These are phyloP conservation scores for Phytophthora litchii DNA, from an alignment of 352 stramenopile genomes.

Conservation along the genomic window DNA sequence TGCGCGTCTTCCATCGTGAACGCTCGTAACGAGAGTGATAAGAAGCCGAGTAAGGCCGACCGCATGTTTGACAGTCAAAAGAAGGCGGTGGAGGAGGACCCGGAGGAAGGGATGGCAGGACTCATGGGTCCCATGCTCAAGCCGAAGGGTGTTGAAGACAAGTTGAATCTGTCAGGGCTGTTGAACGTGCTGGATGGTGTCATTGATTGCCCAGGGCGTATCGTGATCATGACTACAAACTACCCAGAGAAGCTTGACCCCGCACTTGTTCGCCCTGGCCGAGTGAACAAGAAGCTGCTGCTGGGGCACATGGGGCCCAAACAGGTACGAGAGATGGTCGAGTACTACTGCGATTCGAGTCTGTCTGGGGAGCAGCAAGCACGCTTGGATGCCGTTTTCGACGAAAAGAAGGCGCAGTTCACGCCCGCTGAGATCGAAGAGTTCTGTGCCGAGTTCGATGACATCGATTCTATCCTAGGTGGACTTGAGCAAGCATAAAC, in stretches of 20 bases:
- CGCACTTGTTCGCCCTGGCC: conserved; percentile 89
- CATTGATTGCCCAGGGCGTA: conserved; percentile 87
- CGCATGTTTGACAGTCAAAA: conserved; percentile 31
- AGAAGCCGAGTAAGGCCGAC: conserved; percentile 24
- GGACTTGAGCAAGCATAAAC: conserved; percentile 15
- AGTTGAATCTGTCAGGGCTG: conserved; percentile 85
- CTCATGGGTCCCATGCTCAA: conserved; percentile 39
- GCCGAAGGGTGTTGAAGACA: conserved; percentile 38
- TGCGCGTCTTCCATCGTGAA: conserved; percentile 81
- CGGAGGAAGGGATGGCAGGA: conserved; percentile 4
- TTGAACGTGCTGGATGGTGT: conserved; percentile 93
- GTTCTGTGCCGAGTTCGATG: conserved; percentile 55
- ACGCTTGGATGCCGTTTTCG: conserved; percentile 22
- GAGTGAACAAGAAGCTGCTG: conserved; percentile 89
- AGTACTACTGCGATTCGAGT: conserved; percentile 64
- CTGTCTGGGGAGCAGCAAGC: conserved; percentile 33
- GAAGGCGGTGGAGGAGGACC: conserved; percentile 27
- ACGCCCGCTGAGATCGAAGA: conserved; percentile 63
- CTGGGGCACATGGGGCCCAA: conserved; percentile 61
- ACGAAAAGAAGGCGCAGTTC: conserved; percentile 23
- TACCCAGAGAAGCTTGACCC: conserved; percentile 93
- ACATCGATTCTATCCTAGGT: conserved; percentile 47
- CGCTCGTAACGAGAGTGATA: conserved; percentile 36
- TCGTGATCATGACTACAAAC: conserved; percentile 95
- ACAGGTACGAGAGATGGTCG: conserved; percentile 65